Evolutionary conservation across 2,329 filamentous ascomycete genomes (phyloP).

Genomic region (Calonectria honghensis): DNA sequence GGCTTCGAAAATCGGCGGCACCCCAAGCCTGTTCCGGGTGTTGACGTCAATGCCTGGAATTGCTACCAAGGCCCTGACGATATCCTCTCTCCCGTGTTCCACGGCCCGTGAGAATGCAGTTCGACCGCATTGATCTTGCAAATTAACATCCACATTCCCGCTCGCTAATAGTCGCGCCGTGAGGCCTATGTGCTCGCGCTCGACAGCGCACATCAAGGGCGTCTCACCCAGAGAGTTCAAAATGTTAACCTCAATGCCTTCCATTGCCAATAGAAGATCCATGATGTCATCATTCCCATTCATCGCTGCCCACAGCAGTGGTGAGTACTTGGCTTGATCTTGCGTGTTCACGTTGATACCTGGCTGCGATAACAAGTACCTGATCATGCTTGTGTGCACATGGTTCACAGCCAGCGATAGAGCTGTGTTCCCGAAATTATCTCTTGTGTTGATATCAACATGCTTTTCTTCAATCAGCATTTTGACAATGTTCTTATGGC

Average conservation of each 20-base stretch:
- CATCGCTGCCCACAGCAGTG: neutral
- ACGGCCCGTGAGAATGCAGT: neutral
- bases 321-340: neutral
- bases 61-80: neutral
- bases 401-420: neutral
- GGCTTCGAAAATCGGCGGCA: neutral
- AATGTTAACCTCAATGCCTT: neutral
- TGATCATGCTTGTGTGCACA: neutral
- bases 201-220: neutral
- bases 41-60: neutral
- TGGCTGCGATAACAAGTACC: neutral
- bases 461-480: neutral
- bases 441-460: slow-evolving; percentile 1
- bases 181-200: neutral
- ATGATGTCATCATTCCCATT: neutral
- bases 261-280: neutral
- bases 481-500: neutral
- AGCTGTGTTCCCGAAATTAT: neutral
- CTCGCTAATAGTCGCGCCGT: neutral
- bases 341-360: slow-evolving; percentile 3
- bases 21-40: neutral
- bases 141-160: neutral
- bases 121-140: neutral
- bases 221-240: neutral
- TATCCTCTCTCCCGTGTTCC: neutral